Evolutionary conservation across 352 stramenopile species (phyloP).

Genomic region (Phytophthora kernoviae): DNA sequence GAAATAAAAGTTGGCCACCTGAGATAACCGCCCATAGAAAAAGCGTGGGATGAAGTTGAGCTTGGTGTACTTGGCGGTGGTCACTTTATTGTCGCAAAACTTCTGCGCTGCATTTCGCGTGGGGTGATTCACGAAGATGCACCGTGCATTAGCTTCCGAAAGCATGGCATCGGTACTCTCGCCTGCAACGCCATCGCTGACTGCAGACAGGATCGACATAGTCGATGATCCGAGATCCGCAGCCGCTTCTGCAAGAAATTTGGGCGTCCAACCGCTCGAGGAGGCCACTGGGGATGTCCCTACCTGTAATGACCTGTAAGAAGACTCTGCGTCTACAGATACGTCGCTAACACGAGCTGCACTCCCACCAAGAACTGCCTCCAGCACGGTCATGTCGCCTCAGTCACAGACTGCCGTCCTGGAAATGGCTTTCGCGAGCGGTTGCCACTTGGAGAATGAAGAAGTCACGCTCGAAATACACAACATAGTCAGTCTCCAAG

Average conservation of each 20-base stretch:
- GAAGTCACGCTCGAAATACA: slow-evolving; percentile 20
- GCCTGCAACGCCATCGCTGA: slow-evolving; percentile 15
- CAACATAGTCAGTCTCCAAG: slow-evolving; percentile 8
- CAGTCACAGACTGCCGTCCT: not conserved
- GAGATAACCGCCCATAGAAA: slow-evolving; percentile 84
- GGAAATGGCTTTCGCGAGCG: slow-evolving; percentile 10
- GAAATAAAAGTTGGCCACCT: slow-evolving; percentile 92
- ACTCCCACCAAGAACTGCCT: slow-evolving; percentile 15
- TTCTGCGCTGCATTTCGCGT: slow-evolving; percentile 49
- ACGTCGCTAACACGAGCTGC: slow-evolving; percentile 29
- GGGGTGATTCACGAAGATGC: slow-evolving; percentile 79
- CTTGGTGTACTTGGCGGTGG: slow-evolving; percentile 90
- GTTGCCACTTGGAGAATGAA: slow-evolving; percentile 34
- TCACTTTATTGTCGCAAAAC: slow-evolving; percentile 84
- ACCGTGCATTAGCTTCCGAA: slow-evolving; percentile 51
- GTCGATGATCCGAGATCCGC: slow-evolving; percentile 32
- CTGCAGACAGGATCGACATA: slow-evolving; percentile 30
- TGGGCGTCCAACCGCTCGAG: slow-evolving; percentile 23
- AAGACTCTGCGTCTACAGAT: slow-evolving; percentile 30
- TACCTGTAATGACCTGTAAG: slow-evolving; percentile 30
- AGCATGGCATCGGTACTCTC: slow-evolving; percentile 29
- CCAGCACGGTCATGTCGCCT: slow-evolving; percentile 27
- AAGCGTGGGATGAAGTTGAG: slow-evolving; percentile 86
- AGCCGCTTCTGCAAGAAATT: slow-evolving; percentile 31
- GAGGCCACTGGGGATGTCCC: slow-evolving; percentile 21